Evolutionary conservation across 768 basidiomycete genomes (phyloP).

Genomic region (Xanthoconium stramineum): DNA sequence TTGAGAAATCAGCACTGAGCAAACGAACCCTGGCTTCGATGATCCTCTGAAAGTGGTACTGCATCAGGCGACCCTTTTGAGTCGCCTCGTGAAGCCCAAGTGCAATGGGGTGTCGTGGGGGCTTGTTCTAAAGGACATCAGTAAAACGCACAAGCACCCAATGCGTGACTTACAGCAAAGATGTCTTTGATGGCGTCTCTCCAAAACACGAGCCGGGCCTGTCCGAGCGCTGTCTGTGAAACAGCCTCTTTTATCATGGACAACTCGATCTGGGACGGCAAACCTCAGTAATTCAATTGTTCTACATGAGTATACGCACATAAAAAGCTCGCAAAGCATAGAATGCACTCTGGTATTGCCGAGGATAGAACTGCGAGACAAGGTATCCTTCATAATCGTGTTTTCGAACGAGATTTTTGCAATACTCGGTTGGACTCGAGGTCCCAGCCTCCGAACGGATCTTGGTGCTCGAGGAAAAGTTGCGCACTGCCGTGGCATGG

Average conservation of each 20-base stretch:
- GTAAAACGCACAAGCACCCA: conserved; percentile 3
- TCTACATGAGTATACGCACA: conserved; percentile 44
- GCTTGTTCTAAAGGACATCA: conserved; percentile 52
- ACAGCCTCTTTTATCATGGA: conserved; percentile 75
- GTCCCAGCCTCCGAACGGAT: conserved; percentile 16
- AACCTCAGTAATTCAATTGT: conserved; percentile 5
- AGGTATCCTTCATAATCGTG: conserved; percentile 83
- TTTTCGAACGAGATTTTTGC: conserved; percentile 66
- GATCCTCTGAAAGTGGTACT: conserved; percentile 80
- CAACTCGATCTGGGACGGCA: conserved; percentile 59
- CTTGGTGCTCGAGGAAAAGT: conserved; percentile 11
- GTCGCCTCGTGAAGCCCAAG: conserved; percentile 64
- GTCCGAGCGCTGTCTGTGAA: conserved; percentile 70
- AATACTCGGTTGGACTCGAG: conserved; percentile 56
- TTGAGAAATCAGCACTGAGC: conserved; percentile 11
- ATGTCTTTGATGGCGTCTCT: conserved; percentile 72
- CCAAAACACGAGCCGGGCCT: conserved; percentile 88
- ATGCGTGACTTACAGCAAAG: conserved; percentile 47
- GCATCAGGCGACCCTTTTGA: conserved; percentile 47
- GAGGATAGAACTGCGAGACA: conserved; percentile 68
- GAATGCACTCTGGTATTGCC: conserved; percentile 59
- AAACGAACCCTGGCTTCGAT: conserved; percentile 74
- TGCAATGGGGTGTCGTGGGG: conserved; percentile 78
- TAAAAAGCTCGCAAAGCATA: conserved; percentile 82
- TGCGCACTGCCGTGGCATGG: conserved; percentile 2